Conservation (phyloP, 164 flowering plant genomes). For the Aristolochia fimbriata region DNA sequence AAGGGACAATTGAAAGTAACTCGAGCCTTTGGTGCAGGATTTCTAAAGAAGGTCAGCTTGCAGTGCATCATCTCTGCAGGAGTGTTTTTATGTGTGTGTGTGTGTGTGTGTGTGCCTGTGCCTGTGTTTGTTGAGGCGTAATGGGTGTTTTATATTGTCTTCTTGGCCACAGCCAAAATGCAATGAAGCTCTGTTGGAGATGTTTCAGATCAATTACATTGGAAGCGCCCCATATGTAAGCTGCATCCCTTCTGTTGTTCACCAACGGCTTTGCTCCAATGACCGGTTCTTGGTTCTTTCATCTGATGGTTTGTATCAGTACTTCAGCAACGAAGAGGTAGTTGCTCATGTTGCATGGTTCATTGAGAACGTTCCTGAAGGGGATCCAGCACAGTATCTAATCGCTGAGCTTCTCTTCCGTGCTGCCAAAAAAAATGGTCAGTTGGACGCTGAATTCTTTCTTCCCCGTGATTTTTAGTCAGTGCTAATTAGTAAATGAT, state of each 20-base stretch:
- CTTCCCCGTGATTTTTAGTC: not conserved
- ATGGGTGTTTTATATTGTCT: not conserved
- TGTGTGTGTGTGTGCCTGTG: not conserved
- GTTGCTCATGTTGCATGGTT: conserved; percentile 62
- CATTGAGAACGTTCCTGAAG: conserved; percentile 60
- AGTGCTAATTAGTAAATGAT: too few relatives aligned
- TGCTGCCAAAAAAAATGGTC: conserved; percentile 67
- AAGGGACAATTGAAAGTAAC: conserved; percentile 68
- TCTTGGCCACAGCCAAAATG: conserved; percentile 42
- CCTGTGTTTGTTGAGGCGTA: not conserved
- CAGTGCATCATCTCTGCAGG: not conserved
- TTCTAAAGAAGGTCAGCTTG: conserved; percentile 44
- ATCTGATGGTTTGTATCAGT: conserved; percentile 67
- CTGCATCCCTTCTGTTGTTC: conserved; percentile 40
- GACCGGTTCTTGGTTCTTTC: conserved; percentile 62
- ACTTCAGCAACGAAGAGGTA: conserved; percentile 68
- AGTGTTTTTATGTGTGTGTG: too few relatives aligned
- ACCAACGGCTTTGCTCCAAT: conserved; percentile 49
- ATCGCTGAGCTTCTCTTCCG: conserved; percentile 59
- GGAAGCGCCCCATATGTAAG: conserved; percentile 50
- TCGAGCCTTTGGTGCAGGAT: conserved; percentile 65
- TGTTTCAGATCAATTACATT: conserved; percentile 47
- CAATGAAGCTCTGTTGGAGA: conserved; percentile 51
- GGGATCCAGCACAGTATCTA: conserved; percentile 71
- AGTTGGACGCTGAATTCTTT: conserved; percentile 12